Evolutionary conservation across 1,139 yeast species (phyloP), one percentile per base, ranked within the genome.

Genomic region (Sporopachydermia cereana): DNA sequence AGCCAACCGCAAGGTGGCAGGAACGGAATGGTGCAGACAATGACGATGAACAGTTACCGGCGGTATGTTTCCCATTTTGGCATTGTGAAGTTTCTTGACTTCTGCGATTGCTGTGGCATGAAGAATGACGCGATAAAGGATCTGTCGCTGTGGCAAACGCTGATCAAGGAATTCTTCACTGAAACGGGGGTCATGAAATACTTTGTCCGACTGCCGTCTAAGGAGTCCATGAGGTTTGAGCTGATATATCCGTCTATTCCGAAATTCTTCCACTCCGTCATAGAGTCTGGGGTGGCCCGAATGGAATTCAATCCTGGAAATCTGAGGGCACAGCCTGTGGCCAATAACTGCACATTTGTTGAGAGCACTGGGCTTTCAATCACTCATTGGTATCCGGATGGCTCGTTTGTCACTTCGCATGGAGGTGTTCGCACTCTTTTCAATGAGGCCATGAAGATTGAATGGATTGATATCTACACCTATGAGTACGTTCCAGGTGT

Each of bases 231-330:
- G 48, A 79, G 72, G 51, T 84, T 77, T 58, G 89, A 79, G 49
- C 69, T 86, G 24, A 74, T 78, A 9, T 69, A 74, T 4, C 69
- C 77, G 2, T 71, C 85, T 2, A 72, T 85, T n/a, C 85, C 94
- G 1, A 63, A 82, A 45, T 74, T 82, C 49, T 72, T 79, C 51
- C 70, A 71, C 43, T 67, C 81, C 0, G 67, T 75, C 36, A 69
- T 76, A 30, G 63, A 71, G 42, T 66, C 74, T n/a, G 77, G 80
- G 12, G 74, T 82, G 2, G 62, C 67, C 3, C 67, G 75, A 43
- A 72, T 82, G 48, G 79, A 76, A 46, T 59, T 84, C 2, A 64
- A 72, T 3, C 72, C 84, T 4, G 82, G 83, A 17, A 77, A 83
- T 44, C 61, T 84, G 30, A 72, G 77, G 49, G 82, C 82, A 44